Percentiles rank a stretch among this genome's conserved stretches.
phyloP scores from a whole-genome alignment of 352 stramenopile genomes.

The Thraustochytrium sp. region DNA sequence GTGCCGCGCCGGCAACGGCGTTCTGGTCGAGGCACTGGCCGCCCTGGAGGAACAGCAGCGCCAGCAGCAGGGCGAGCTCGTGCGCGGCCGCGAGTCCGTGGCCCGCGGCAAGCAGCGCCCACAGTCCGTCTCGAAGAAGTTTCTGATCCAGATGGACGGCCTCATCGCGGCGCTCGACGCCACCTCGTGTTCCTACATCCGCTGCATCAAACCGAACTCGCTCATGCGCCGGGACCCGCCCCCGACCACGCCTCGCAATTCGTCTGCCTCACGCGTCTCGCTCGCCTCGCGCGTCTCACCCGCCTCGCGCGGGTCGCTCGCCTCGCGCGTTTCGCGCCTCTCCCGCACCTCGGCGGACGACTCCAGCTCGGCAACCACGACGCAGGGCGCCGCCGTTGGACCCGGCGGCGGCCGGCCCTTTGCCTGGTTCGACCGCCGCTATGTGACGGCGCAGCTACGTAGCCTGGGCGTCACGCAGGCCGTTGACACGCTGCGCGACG shows the following conservation, averaged over 20 bases:
- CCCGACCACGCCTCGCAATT: slow-evolving; percentile 67
- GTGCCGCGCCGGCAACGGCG: background rate
- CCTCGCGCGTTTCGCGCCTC: too few species aligned
- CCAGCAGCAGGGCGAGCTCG: background rate
- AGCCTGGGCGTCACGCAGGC: slow-evolving; percentile 74
- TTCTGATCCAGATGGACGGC: slow-evolving; percentile 64
- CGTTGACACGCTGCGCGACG: slow-evolving; percentile 70
- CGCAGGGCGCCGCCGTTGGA: background rate
- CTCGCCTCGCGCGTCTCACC: too few species aligned
- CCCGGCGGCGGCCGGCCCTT: background rate
- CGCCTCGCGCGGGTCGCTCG: too few species aligned
- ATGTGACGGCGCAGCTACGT: slow-evolving; percentile 68
- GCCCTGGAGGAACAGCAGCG: too few species aligned
- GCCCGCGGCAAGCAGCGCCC: slow-evolving; percentile 53
- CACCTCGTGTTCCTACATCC: slow-evolving; percentile 75
- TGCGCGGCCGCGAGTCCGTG: background rate
- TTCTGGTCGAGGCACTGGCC: background rate
- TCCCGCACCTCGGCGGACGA: too few species aligned
- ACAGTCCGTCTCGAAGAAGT: slow-evolving; percentile 62
- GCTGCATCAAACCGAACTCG: slow-evolving; percentile 77
- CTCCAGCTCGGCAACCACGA: background rate
- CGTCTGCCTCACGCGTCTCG: too few species aligned
- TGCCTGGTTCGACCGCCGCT: slow-evolving; percentile 61
- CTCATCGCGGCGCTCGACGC: slow-evolving; percentile 67
- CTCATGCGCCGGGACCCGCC: slow-evolving; percentile 20